Conservation (phyloP, 768 basidiomycete genomes). For the button mushroom (Agaricus bisporus) region DNA sequence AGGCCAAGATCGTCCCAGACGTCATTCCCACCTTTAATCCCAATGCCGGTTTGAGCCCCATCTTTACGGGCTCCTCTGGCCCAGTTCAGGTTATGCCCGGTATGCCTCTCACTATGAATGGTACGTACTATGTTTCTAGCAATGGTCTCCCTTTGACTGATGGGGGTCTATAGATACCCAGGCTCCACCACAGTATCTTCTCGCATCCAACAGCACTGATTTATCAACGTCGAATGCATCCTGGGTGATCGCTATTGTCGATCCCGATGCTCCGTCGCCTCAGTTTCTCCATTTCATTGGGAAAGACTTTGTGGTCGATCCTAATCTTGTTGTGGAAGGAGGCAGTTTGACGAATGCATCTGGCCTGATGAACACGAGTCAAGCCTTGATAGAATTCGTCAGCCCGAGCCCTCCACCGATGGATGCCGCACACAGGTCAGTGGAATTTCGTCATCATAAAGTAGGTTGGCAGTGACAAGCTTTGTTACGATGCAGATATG, state of each 20-base stretch:
- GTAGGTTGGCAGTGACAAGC: not conserved
- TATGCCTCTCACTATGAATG: conserved; percentile 27
- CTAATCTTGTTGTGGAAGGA: conserved; percentile 15
- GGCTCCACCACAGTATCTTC: conserved; percentile 25
- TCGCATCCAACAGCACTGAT: conserved; percentile 21
- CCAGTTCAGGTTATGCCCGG: conserved; percentile 29
- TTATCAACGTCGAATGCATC: conserved; percentile 17
- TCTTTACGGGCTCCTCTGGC: conserved; percentile 28
- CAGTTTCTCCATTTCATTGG: conserved; percentile 38
- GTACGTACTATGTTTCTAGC: conserved; percentile 19
- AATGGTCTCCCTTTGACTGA: not conserved
- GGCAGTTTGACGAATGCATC: not conserved
- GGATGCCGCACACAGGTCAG: conserved; percentile 39
- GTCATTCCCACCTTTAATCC: conserved; percentile 34
- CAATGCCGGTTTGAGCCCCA: conserved; percentile 26
- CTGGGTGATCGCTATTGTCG: conserved; percentile 34
- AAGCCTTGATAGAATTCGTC: conserved; percentile 33
- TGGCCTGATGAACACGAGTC: conserved; percentile 29
- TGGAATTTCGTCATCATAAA: not conserved
- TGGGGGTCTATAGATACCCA: conserved; percentile 23
- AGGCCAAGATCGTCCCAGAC: conserved; percentile 34
- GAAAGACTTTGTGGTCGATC: conserved; percentile 27
- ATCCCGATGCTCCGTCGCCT: conserved; percentile 38
- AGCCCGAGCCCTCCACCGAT: conserved; percentile 30
- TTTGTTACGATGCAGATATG: conserved; percentile 22